Base-by-base conservation (phyloP, 2,329 filamentous ascomycete species). In the Bipolaris gigantea region DNA sequence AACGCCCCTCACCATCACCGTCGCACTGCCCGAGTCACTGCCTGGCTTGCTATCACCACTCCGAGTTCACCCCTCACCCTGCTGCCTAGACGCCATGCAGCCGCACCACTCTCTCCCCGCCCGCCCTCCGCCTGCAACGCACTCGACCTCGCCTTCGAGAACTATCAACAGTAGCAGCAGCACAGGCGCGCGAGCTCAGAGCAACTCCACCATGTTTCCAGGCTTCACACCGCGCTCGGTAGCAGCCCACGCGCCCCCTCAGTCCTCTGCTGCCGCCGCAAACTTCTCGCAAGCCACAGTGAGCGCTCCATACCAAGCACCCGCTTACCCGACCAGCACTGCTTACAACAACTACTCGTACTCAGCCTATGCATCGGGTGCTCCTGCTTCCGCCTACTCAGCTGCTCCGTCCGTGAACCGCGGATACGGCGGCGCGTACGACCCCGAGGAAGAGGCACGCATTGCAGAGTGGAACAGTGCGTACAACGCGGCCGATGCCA, bases 401-500 rank as follows among this genome's bases (percentile, higher is more conserved):
- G 59, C 61, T 52, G 61, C 63, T 16, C 48, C 60, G 32, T 41
- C 65, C 21, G 55, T 64, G 62, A 67, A 58, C 64, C 73, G 68
- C 60, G 71, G 61, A 63, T 68, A 46, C 25, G 66, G 58, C 59
- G 70, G 69, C 27, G 75, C 73, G 30, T 74, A 83, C 47, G 85
- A 96, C 66, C 85, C 90, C 3, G 91, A 96, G 63, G 88, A 90
- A 79, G 91, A 94, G 53, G 91, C 90, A 27, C 90, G 95, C 74
- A 92, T 97, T 57, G 92, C 92, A 44, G 90, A 96, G 75, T 97
- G 93, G 91, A 92, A 96, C 75, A 93, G 89, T 75, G 90, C 92
- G 23, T 96, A 96, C 75, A 84, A 86, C 59, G 87, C 83, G 64
- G 86, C 89, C 45, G 78, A 81, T n/a, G 70, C 62, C 8, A 64